Conservation (phyloP, 2,329 filamentous ascomycete genomes). For the Fonsecaea pedrosoi region DNA sequence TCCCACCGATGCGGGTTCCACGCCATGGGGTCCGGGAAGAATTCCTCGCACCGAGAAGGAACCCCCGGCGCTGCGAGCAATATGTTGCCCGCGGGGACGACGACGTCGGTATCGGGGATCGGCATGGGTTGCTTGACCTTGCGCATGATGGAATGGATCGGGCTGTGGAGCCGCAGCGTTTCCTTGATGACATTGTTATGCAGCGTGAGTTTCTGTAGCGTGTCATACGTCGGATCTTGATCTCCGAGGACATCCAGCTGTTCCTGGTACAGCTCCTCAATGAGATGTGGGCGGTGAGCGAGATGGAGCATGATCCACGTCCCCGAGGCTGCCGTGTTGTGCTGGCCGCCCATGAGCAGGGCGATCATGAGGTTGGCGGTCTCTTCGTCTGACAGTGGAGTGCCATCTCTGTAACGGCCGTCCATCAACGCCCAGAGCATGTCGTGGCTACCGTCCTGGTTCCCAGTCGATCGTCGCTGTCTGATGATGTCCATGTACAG, state of each 20-base stretch:
- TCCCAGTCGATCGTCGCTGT: slow-evolving; percentile 66
- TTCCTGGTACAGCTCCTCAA: slow-evolving; percentile 83
- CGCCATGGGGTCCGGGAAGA: slow-evolving; percentile 65
- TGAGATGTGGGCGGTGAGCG: slow-evolving; percentile 77
- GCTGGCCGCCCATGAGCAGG: slow-evolving; percentile 88
- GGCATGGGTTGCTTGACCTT: slow-evolving; percentile 88
- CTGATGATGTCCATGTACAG: slow-evolving; percentile 84
- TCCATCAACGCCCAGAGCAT: slow-evolving; percentile 93
- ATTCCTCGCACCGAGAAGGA: slow-evolving; percentile 63
- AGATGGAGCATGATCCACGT: slow-evolving; percentile 86
- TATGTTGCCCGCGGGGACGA: slow-evolving; percentile 78
- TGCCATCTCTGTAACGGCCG: slow-evolving; percentile 83
- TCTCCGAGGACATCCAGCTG: slow-evolving; percentile 75
- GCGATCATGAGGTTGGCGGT: slow-evolving; percentile 95
- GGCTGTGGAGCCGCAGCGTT: slow-evolving; percentile 86
- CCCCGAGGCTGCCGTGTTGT: slow-evolving; percentile 83
- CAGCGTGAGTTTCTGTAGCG: slow-evolving; percentile 77
- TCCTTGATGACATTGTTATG: slow-evolving; percentile 88
- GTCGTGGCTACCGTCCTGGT: slow-evolving; percentile 66
- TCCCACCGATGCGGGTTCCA: slow-evolving; percentile 73
- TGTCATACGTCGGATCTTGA: slow-evolving; percentile 78
- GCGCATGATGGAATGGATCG: slow-evolving; percentile 94
- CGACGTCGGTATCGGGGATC: slow-evolving; percentile 67
- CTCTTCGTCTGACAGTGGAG: slow-evolving; percentile 78
- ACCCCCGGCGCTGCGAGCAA: slow-evolving; percentile 86